Base-by-base conservation (phyloP, 2,329 filamentous ascomycete species). In the Xylariales sp. region DNA sequence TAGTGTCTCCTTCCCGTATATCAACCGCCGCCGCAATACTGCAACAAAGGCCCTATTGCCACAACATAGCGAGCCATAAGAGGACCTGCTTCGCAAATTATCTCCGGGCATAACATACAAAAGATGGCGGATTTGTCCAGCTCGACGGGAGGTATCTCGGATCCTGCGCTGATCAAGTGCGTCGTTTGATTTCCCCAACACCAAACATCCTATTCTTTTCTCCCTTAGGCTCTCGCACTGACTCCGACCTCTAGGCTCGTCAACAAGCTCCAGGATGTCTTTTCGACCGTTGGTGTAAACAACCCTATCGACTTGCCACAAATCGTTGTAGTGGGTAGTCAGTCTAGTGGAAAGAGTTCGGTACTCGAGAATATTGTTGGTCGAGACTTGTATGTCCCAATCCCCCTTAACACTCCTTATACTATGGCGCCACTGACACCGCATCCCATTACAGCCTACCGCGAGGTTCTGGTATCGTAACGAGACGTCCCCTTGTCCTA, bases 191-290 rank as follows among this genome's bases (percentile, higher is more conserved):
- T 62, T 62, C 67, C 74, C 72, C 72, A 70, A 73, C 68, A 57
- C 65, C 65, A 62, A 41, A 7, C n/a, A 9, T 30, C 49, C 23
- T 23, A 23, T 50, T 56, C 68, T 45, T 68, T 58, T 23, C 32
- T 16, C 1, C 23, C 23, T 18, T 7, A 7, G 10, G 53, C 57
- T 36, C 63, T 36, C 39, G 55, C 52, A 55, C 78, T 80, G 71
- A 80, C 77, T 59, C 75, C 66, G 74, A 56, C 68, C 62, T 70
- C 62, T 75, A 91, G 89, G 78, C 91, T 98, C 75, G 96, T 99
- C 80, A 99, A 99, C 87, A 98, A 97, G 86, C 90, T 99, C 55
- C 96, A 99, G 81, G 96, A 99, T 93, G 96, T 99, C 75, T 99
- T 99, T 80, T 91, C 95, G 70, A 98, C 96, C 49, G 96, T 99